These are phyloP conservation scores for Alternaria triticimaculans DNA, from an alignment of 2,329 filamentous ascomycete species.

Conservation along the genomic window DNA sequence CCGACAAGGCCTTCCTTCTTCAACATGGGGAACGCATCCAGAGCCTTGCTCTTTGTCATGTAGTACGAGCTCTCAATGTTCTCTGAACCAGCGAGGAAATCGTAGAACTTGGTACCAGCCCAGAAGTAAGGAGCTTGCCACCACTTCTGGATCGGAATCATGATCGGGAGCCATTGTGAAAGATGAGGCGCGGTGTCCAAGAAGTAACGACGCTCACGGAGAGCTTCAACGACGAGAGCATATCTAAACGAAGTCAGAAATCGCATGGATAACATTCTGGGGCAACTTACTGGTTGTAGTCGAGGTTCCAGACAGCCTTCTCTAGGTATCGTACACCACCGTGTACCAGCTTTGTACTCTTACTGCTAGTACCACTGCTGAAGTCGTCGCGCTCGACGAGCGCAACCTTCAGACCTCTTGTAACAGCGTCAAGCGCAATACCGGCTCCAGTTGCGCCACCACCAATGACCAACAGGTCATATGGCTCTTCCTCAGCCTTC, in stretches of 20 bases:
- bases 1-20: conserved; percentile 80
- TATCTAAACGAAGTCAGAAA: conserved; percentile 50
- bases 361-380: conserved; percentile 80
- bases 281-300: conserved; percentile 73
- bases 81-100: conserved; percentile 82
- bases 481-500: conserved; percentile 59
- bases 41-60: conserved; percentile 81
- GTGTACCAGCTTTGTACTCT: conserved; percentile 87
- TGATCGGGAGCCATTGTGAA: conserved; percentile 80
- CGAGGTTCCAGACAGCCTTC: conserved; percentile 84
- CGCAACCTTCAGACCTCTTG: conserved; percentile 78
- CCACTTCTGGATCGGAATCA: conserved; percentile 82
- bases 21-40: conserved; percentile 88
- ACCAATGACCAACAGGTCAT: conserved; percentile 80
- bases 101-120: conserved; percentile 81
- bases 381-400: conserved; percentile 86
- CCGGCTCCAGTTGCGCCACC: conserved; percentile 81
- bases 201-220: conserved; percentile 84
- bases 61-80: conserved; percentile 92
- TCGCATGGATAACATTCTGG: neutral
- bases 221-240: conserved; percentile 78
- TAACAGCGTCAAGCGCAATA: conserved; percentile 81
- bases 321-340: conserved; percentile 85
- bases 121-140: conserved; percentile 84
- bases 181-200: conserved; percentile 83